Evolutionary conservation across 1,284 basidiomycete genomes (phyloP).

Genomic region (Stygiomarasmius scandens): DNA sequence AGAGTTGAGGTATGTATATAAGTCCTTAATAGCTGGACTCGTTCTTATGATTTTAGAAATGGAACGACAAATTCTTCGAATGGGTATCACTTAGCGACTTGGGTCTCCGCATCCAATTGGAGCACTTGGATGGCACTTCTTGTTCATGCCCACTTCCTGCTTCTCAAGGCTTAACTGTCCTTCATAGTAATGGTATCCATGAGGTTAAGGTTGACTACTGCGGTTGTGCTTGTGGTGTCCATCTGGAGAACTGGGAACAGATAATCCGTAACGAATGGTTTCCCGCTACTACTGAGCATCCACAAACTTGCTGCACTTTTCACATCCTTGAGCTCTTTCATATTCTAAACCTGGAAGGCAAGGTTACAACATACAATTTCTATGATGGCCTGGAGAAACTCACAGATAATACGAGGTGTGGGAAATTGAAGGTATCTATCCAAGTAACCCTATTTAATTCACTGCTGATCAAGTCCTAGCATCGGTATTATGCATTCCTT

Average conservation of each 20-base stretch:
- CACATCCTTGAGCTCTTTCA: conserved; percentile 4
- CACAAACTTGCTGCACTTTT: neutral
- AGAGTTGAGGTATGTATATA: conserved; percentile 21
- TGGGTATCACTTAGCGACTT: neutral
- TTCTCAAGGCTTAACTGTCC: conserved; percentile 4
- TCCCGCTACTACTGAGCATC: neutral
- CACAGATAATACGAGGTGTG: conserved; percentile 2
- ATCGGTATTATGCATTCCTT: conserved; percentile 2
- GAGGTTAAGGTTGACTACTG: neutral
- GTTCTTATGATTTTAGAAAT: too few relatives aligned
- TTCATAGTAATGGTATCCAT: conserved; percentile 9
- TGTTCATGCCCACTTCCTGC: neutral
- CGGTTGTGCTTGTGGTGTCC: neutral
- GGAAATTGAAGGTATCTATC: neutral
- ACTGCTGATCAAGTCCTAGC: neutral
- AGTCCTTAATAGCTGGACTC: too few relatives aligned
- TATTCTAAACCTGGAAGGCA: neutral
- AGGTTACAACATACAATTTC: conserved; percentile 6
- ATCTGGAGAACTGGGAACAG: neutral
- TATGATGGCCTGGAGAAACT: conserved; percentile 4
- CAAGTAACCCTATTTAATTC: too few relatives aligned
- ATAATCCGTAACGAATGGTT: neutral
- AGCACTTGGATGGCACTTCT: conserved; percentile 1
- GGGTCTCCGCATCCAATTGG: conserved; percentile 17
- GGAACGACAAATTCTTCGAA: conserved; percentile 15